Evolutionary conservation across 345 rosid genomes (phyloP).

Genomic region (Aegle marmelos): DNA sequence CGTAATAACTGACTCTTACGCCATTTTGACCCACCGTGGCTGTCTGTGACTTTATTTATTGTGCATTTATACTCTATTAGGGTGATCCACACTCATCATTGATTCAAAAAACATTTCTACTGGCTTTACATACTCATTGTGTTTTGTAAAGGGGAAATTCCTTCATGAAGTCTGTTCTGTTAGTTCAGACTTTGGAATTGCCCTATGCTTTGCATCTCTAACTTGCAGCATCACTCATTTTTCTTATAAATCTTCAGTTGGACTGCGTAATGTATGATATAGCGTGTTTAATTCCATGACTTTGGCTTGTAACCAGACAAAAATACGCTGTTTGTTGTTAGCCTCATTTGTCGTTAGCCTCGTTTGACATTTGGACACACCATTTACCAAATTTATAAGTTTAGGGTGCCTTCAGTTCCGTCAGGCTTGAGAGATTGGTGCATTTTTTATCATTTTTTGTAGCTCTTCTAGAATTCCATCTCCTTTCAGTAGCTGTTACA

Average conservation of each 20-base stretch:
- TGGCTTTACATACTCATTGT: background rate
- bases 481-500: background rate
- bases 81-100: background rate
- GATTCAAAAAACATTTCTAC: background rate
- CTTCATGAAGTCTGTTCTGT: background rate
- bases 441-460: background rate
- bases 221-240: background rate
- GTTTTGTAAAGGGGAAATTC: background rate
- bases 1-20: background rate
- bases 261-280: background rate
- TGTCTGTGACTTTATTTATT: background rate
- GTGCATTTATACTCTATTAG: background rate
- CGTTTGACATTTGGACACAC: background rate
- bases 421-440: background rate
- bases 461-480: background rate
- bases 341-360: background rate
- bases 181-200: background rate
- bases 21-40: background rate
- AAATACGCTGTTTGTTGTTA: background rate
- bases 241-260: background rate
- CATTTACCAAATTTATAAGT: background rate
- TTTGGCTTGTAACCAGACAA: background rate
- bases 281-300: background rate
- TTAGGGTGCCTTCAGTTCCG: background rate
- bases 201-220: background rate